Conservation (phyloP, 2,329 filamentous ascomycete species). For the Incumbomyces lentus region DNA sequence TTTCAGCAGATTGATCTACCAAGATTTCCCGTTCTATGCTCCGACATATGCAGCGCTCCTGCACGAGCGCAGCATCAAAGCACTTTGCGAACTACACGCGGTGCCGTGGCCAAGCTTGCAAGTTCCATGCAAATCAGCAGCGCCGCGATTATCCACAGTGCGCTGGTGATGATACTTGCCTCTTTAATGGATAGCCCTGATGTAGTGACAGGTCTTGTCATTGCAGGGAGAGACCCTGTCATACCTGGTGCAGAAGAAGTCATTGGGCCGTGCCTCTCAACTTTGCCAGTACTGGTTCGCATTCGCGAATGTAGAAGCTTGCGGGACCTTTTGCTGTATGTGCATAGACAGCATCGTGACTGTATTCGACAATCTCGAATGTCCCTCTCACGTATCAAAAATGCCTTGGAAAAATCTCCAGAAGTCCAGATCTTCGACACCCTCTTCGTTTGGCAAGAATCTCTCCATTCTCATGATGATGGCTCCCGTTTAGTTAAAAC, state of each 20-base stretch:
- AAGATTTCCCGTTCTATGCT: conserved; percentile 39
- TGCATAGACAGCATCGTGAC: conserved; percentile 57
- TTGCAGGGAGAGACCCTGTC: conserved; percentile 69
- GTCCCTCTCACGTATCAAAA: conserved; percentile 54
- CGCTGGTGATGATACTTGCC: conserved; percentile 55
- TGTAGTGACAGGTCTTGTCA: conserved; percentile 65
- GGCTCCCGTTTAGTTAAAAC: conserved; percentile 41
- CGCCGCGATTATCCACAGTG: conserved; percentile 67
- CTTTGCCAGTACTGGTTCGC: conserved; percentile 61
- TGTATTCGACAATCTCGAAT: conserved; percentile 54
- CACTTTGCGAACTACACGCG: conserved; percentile 9
- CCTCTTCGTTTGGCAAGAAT: conserved; percentile 78
- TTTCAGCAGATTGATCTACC: conserved; percentile 48
- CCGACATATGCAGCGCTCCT: conserved; percentile 27
- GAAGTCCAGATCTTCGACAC: conserved; percentile 60
- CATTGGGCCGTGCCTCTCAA: conserved; percentile 69
- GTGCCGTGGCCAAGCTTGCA: conserved; percentile 29
- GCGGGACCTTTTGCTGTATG: conserved; percentile 50
- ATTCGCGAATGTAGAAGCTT: conserved; percentile 42
- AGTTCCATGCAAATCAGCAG: conserved; percentile 43
- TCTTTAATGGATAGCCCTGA: conserved; percentile 56
- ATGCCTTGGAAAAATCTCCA: conserved; percentile 42
- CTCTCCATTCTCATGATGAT: conserved; percentile 35
- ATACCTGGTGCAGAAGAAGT: conserved; percentile 60
- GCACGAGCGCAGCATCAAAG: conserved; percentile 32